Conservation (phyloP, 2,329 filamentous ascomycete species). For the Clarireedia paspali region DNA sequence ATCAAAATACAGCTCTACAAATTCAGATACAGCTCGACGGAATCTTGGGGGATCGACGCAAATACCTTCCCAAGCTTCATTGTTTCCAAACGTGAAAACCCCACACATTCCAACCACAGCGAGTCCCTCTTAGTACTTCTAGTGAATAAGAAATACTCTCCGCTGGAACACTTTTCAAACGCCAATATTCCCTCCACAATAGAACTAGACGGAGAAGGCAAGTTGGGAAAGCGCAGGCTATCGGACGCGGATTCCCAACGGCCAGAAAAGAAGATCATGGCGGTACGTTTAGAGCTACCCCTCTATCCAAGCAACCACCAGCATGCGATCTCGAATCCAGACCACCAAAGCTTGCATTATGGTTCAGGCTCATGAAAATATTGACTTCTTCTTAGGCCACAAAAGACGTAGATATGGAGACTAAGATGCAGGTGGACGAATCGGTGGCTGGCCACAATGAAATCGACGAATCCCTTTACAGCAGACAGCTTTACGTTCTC, state of each 20-base stretch:
- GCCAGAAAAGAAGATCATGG: slow-evolving; percentile 53
- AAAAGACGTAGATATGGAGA: slow-evolving; percentile 55
- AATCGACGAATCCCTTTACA: slow-evolving; percentile 69
- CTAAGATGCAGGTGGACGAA: slow-evolving; percentile 58
- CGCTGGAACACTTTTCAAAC: slow-evolving; percentile 20
- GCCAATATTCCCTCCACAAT: slow-evolving; percentile 27
- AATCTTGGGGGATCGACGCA: not conserved
- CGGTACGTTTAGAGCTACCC: slow-evolving; percentile 39
- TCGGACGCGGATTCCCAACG: slow-evolving; percentile 51
- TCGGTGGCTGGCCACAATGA: slow-evolving; percentile 47
- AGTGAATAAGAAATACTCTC: slow-evolving; percentile 14
- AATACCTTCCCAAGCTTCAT: not conserved
- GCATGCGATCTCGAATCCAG: not conserved
- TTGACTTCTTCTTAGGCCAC: slow-evolving; percentile 30
- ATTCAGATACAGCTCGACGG: not conserved
- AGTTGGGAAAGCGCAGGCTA: slow-evolving; percentile 62
- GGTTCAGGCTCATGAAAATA: not conserved
- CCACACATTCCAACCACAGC: slow-evolving; percentile 3
- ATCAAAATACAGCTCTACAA: not conserved
- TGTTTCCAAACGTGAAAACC: not conserved
- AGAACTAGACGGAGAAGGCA: slow-evolving; percentile 29
- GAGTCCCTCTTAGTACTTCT: slow-evolving; percentile 9
- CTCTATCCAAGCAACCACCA: slow-evolving; percentile 8
- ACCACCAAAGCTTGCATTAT: not conserved
- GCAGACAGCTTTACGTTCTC: slow-evolving; percentile 64